phyloP scores from a whole-genome alignment of 306 rosid species.

The Delonix regia region DNA sequence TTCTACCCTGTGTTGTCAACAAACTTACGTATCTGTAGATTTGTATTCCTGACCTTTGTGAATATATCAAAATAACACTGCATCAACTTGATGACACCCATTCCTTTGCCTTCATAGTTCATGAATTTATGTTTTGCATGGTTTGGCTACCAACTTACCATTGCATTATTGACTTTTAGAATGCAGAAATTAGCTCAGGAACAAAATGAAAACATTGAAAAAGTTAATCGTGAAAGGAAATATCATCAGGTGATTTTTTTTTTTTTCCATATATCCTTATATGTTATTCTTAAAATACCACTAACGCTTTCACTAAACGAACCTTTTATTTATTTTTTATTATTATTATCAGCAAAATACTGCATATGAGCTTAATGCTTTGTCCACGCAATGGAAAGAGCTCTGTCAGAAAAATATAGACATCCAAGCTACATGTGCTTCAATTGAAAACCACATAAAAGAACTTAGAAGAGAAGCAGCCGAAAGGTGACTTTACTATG shows the following conservation, averaged over 20 bases:
- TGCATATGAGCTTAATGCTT: slow-evolving; percentile 86
- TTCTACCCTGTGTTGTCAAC: neutral
- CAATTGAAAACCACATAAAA: slow-evolving; percentile 58
- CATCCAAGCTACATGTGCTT: slow-evolving; percentile 72
- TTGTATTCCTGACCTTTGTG: neutral
- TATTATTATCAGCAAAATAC: slow-evolving; percentile 76
- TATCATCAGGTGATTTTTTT: slow-evolving; percentile 78
- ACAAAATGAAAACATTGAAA: slow-evolving; percentile 75
- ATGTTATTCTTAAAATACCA: slow-evolving; percentile 22
- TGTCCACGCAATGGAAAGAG: slow-evolving; percentile 88
- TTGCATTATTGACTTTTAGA: slow-evolving; percentile 52
- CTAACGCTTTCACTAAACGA: slow-evolving; percentile 21
- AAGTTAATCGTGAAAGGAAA: slow-evolving; percentile 92
- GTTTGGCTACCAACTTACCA: slow-evolving; percentile 21
- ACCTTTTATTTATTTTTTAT: neutral
- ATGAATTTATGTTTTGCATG: slow-evolving; percentile 17
- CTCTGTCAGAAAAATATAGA: slow-evolving; percentile 88
- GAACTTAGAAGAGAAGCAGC: slow-evolving; percentile 69
- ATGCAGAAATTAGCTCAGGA: slow-evolving; percentile 89
- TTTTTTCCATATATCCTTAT: slow-evolving; percentile 14
- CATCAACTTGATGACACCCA: slow-evolving; percentile 11
- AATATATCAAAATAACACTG: neutral
- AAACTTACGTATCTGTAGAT: neutral
- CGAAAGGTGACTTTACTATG: slow-evolving; percentile 54
- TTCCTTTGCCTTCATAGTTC: slow-evolving; percentile 1